Percentiles rank a stretch among this genome's conserved stretches.
Evolutionary conservation across 2,329 filamentous ascomycete genomes (phyloP).

Genomic region (Xylaria sp.): DNA sequence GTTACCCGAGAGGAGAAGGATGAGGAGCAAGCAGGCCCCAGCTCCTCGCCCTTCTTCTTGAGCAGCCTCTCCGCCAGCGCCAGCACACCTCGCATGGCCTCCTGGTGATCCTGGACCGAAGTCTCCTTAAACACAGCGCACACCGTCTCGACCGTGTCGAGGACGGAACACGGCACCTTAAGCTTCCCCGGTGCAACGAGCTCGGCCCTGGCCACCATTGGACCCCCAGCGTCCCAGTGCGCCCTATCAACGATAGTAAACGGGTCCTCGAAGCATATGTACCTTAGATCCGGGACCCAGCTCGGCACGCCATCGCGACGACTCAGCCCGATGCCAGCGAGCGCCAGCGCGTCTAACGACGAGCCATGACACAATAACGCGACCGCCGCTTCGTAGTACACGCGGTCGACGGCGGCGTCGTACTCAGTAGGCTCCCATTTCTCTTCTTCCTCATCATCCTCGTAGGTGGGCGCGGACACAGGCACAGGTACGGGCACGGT

Average conservation of each 20-base stretch:
- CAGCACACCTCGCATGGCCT: not conserved
- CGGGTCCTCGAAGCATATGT: not conserved
- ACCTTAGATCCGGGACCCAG: slow-evolving; percentile 1
- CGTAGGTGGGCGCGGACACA: too few relatives aligned
- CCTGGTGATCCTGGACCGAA: not conserved
- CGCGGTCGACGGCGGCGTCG: not conserved
- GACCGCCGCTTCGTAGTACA: not conserved
- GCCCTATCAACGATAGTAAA: not conserved
- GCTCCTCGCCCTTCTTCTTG: not conserved
- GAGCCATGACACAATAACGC: not conserved
- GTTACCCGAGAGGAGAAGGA: not conserved
- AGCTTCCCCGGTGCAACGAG: slow-evolving; percentile 1
- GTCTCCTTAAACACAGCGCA: not conserved
- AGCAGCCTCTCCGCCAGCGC: not conserved
- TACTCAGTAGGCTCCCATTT: not conserved
- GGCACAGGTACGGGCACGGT: not conserved
- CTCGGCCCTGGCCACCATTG: not conserved
- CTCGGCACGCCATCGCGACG: not conserved
- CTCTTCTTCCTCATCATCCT: too few relatives aligned
- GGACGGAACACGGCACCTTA: not conserved
- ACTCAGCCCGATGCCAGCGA: not conserved
- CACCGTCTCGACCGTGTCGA: not conserved
- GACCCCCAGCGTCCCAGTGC: not conserved
- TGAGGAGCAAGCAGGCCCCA: not conserved
- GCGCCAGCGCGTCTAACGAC: not conserved